Conservation (phyloP, 352 stramenopile species). For the Phytophthora brassicae region DNA sequence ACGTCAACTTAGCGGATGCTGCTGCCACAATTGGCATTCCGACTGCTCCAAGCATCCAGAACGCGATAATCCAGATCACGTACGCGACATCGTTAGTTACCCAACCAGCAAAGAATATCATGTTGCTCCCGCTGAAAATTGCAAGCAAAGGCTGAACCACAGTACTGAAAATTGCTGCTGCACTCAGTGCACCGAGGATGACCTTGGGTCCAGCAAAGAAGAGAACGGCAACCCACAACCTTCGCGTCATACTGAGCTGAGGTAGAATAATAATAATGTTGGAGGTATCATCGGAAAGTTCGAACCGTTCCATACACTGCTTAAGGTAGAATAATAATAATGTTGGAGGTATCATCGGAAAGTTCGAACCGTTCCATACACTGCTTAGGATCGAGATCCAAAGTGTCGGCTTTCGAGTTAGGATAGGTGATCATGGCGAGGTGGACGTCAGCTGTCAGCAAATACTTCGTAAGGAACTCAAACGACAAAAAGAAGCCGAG, state of each 20-base stretch:
- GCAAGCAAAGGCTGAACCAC: background rate
- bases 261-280: too few species aligned
- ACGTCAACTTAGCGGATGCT: slow-evolving; percentile 11
- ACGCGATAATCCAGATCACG: background rate
- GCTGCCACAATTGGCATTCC: slow-evolving; percentile 3
- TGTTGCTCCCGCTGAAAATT: background rate
- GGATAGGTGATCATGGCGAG: slow-evolving; percentile 4
- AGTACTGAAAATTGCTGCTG: background rate
- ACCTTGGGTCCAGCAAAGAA: background rate
- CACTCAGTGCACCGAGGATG: background rate
- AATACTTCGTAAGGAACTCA: background rate
- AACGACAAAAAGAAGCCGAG: slow-evolving; percentile 13
- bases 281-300: background rate
- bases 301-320: slow-evolving; percentile 8
- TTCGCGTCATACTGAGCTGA: too few species aligned
- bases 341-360: too few species aligned
- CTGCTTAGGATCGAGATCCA: background rate
- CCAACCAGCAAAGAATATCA: background rate
- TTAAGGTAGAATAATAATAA: too few species aligned
- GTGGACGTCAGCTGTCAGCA: slow-evolving; percentile 11
- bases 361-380: slow-evolving; percentile 10
- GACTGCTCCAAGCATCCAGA: slow-evolving; percentile 8
- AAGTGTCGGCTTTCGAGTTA: background rate
- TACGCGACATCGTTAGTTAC: slow-evolving; percentile 10
- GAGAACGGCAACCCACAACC: too few species aligned